Conservation (phyloP, 352 stramenopile genomes). For the Globisporangium cystogenes region DNA sequence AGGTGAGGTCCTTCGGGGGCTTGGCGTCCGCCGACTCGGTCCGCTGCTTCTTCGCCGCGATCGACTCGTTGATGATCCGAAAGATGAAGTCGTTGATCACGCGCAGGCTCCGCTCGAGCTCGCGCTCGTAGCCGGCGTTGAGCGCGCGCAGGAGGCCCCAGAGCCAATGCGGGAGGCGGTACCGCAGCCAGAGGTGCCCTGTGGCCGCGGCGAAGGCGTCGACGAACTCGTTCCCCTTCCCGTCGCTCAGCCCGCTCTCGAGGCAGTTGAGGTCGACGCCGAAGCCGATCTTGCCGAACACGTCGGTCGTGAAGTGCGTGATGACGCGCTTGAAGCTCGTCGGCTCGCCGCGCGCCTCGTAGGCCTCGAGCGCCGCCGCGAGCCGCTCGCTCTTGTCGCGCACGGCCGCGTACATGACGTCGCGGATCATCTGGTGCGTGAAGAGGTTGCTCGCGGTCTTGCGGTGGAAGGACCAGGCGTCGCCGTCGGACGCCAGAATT, state of each 20-base stretch:
- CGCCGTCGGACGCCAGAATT: slow-evolving; percentile 31
- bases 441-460: slow-evolving; percentile 52
- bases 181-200: slow-evolving; percentile 19
- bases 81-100: slow-evolving; percentile 7
- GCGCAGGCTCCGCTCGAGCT: neutral
- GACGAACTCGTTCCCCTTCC: slow-evolving; percentile 23
- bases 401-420: slow-evolving; percentile 23
- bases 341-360: neutral
- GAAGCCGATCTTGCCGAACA: slow-evolving; percentile 29
- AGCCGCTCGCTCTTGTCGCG: neutral
- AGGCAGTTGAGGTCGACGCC: slow-evolving; percentile 17
- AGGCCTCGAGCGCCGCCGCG: slow-evolving; percentile 10
- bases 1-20: slow-evolving; percentile 8
- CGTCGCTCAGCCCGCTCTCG: neutral
- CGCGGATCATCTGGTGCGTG: slow-evolving; percentile 24
- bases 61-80: slow-evolving; percentile 12
- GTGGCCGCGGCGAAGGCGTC: slow-evolving; percentile 29
- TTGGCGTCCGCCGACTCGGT: neutral
- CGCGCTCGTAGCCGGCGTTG: slow-evolving; percentile 23
- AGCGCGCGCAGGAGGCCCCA: slow-evolving; percentile 30
- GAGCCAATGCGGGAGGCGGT: slow-evolving; percentile 26
- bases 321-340: slow-evolving; percentile 8
- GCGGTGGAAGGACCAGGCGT: slow-evolving; percentile 37
- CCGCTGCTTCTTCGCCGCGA: neutral
- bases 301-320: slow-evolving; percentile 22